Evolutionary conservation across 2,329 filamentous ascomycete species (phyloP).

Genomic region (Nannizzia gypsea): DNA sequence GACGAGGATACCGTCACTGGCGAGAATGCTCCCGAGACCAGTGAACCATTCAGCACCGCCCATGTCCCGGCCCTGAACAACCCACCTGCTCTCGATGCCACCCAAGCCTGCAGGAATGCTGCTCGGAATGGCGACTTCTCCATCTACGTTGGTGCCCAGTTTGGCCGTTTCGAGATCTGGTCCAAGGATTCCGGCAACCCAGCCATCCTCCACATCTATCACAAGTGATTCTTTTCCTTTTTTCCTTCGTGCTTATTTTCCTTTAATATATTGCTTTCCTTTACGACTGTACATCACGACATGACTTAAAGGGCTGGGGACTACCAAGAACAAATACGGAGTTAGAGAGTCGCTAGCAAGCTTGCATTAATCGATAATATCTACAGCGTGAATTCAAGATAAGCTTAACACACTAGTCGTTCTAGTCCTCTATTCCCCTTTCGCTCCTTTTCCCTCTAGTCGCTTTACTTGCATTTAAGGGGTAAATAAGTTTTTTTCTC

Average conservation of each 20-base stretch:
- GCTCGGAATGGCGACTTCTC: background rate
- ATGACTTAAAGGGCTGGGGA: background rate
- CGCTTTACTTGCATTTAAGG: background rate
- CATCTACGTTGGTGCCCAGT: background rate
- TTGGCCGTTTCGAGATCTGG: constrained; percentile 6
- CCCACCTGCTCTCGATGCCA: background rate
- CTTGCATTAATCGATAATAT: background rate
- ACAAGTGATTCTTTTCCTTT: background rate
- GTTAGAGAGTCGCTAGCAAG: background rate
- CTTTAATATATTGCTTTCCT: no score
- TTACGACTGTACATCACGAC: background rate
- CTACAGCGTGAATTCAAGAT: background rate
- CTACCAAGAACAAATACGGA: background rate
- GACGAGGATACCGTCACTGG: constrained; percentile 3
- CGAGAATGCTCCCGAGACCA: background rate
- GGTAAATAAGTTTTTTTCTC: background rate
- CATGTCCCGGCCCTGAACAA: background rate
- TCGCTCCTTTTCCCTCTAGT: background rate
- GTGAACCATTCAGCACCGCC: background rate
- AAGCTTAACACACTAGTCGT: background rate
- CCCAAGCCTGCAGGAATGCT: constrained; percentile 3
- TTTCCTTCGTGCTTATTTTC: background rate
- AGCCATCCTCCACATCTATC: constrained; percentile 1
- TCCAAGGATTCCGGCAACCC: constrained; percentile 7
- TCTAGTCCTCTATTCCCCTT: background rate